These are phyloP conservation scores for Hymenoscyphus scutula DNA, from an alignment of 2,329 filamentous ascomycete species.

Conservation along the genomic window DNA sequence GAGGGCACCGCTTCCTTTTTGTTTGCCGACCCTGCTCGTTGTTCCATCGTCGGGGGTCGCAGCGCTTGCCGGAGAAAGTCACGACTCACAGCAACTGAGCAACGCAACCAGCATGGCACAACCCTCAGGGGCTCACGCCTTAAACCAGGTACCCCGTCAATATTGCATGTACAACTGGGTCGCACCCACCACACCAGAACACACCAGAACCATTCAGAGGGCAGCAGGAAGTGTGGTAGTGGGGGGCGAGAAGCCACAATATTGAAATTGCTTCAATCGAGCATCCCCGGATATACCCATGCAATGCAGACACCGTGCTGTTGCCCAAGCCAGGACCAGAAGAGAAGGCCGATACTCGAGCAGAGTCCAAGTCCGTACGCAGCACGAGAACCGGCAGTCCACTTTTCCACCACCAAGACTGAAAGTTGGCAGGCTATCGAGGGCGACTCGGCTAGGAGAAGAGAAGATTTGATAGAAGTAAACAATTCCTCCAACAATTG, in stretches of 20 bases:
- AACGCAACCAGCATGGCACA: too few relatives aligned
- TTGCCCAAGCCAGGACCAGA: not conserved
- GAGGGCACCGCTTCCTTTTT: not conserved
- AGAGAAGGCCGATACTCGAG: not conserved
- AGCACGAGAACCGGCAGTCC: not conserved
- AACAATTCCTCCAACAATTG: not conserved
- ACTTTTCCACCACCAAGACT: too few relatives aligned
- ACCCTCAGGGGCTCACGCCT: not conserved
- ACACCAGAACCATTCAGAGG: too few relatives aligned
- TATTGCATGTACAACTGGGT: not conserved
- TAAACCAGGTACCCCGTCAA: slow-evolving; percentile 2
- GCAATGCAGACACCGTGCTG: not conserved
- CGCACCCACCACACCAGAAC: too few relatives aligned
- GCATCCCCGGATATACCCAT: not conserved
- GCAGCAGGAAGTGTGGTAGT: not conserved
- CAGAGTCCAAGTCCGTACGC: too few relatives aligned
- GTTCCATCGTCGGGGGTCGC: too few relatives aligned
- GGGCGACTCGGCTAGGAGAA: too few relatives aligned
- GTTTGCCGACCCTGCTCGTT: not conserved
- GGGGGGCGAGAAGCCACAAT: not conserved
- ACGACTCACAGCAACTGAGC: not conserved
- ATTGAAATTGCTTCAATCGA: slow-evolving; percentile 5
- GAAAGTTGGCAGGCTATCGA: too few relatives aligned
- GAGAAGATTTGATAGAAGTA: too few relatives aligned
- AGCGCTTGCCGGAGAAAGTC: not conserved